A percentile compares a stretch with the other conserved stretches of the same genome.
Conservation (phyloP, 768 basidiomycete species). For the Tricholoma saponaceum region DNA sequence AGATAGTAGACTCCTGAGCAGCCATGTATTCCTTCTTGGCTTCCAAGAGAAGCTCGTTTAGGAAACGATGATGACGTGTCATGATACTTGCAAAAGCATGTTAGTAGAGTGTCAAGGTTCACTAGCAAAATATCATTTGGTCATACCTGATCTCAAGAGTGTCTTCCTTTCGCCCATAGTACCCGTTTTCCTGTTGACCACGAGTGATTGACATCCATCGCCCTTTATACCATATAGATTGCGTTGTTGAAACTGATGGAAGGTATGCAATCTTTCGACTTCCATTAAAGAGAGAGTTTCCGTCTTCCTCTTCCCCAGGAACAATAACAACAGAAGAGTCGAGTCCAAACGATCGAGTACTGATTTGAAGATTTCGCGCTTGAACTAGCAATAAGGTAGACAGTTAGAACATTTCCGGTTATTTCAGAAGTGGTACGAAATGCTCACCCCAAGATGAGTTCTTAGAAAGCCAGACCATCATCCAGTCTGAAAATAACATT, state of each 20-base stretch:
- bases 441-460: conserved; percentile 56
- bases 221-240: conserved; percentile 45
- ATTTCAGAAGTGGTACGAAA: background rate
- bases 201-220: conserved; percentile 40
- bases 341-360: conserved; percentile 27
- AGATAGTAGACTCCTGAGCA: conserved; percentile 48
- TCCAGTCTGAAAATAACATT: conserved; percentile 47
- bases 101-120: background rate
- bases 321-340: conserved; percentile 26
- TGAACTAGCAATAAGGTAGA: background rate
- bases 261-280: conserved; percentile 37
- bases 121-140: background rate
- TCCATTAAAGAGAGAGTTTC: conserved; percentile 16
- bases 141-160: conserved; percentile 38
- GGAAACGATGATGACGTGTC: conserved; percentile 39
- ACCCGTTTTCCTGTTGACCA: conserved; percentile 27
- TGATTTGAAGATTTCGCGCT: conserved; percentile 20
- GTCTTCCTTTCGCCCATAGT: conserved; percentile 32
- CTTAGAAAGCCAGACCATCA: conserved; percentile 61
- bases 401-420: background rate
- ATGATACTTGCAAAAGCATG: conserved; percentile 39
- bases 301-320: conserved; percentile 34
- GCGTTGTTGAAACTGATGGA: conserved; percentile 35
- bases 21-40: conserved; percentile 49
- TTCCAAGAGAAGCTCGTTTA: conserved; percentile 51